Evolutionary conservation across 2,329 filamentous ascomycete species (phyloP).

Genomic region (Mycosphaerella arachidis): DNA sequence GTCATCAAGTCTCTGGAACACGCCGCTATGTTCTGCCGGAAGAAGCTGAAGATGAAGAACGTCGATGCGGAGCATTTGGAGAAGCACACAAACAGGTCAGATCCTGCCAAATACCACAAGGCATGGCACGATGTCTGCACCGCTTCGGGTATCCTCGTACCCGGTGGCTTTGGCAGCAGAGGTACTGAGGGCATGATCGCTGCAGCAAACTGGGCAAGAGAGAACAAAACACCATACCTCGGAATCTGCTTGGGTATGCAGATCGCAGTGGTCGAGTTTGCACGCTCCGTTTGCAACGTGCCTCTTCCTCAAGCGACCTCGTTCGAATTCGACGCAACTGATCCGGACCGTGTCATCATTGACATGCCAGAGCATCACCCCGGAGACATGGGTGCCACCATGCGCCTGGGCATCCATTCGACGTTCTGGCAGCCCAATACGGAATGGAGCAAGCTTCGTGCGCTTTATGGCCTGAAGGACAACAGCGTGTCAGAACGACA

Average conservation of each 20-base stretch:
- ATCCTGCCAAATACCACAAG: conserved; percentile 68
- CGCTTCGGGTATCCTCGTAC: conserved; percentile 64
- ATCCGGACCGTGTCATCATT: conserved; percentile 69
- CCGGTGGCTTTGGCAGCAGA: conserved; percentile 75
- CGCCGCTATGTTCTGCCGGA: conserved; percentile 77
- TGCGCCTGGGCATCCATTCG: conserved; percentile 73
- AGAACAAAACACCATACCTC: conserved; percentile 74
- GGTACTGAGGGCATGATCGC: conserved; percentile 88
- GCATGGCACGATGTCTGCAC: conserved; percentile 78
- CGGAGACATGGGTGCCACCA: conserved; percentile 75
- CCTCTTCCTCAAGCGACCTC: conserved; percentile 48
- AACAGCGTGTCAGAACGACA: conserved; percentile 63
- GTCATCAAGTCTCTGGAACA: conserved; percentile 87
- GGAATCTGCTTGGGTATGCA: conserved; percentile 94
- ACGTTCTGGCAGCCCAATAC: conserved; percentile 70
- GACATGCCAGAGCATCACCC: conserved; percentile 88
- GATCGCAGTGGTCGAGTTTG: conserved; percentile 84
- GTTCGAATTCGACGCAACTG: conserved; percentile 54
- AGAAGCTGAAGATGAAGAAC: conserved; percentile 75
- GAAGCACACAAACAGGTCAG: conserved; percentile 53
- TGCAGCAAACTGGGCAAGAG: conserved; percentile 80
- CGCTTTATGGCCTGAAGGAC: conserved; percentile 59
- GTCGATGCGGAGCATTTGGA: conserved; percentile 85
- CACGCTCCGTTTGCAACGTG: conserved; percentile 68
- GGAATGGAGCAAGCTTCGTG: conserved; percentile 74